Conservation (phyloP, 768 basidiomycete species). For the Solioccasus polychromus region DNA sequence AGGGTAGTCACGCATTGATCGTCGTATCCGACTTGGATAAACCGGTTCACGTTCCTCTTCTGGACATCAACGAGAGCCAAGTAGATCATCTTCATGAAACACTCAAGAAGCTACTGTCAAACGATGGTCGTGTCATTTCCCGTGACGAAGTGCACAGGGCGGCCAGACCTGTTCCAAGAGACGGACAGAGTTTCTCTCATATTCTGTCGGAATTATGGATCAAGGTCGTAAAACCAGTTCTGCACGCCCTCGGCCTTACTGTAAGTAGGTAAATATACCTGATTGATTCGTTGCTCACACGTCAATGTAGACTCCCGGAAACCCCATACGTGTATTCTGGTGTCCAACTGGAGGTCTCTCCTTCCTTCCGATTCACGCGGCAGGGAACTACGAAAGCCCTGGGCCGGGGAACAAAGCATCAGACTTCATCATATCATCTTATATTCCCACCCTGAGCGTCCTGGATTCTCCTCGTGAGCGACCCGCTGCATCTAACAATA, state of each 20-base stretch:
- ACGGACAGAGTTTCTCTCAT: not conserved
- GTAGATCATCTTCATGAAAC: no score
- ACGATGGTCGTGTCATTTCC: not conserved
- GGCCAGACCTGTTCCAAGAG: not conserved
- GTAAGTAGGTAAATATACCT: not conserved
- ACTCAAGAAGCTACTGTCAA: no score
- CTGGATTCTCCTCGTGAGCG: not conserved
- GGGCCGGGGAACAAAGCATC: not conserved
- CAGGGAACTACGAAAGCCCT: not conserved
- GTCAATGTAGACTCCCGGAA: not conserved
- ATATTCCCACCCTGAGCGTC: conserved; percentile 24
- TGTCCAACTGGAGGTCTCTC: not conserved
- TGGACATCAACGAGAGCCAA: no score
- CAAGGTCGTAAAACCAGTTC: not conserved
- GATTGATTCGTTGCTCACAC: not conserved
- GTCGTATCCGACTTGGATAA: no score
- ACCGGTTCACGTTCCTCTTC: no score
- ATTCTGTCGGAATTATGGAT: not conserved
- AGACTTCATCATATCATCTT: conserved; percentile 14
- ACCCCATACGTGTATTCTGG: not conserved
- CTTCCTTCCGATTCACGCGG: not conserved
- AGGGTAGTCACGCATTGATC: no score
- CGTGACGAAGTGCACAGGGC: not conserved
- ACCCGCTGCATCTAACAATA: not conserved
- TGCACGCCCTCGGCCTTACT: not conserved